phyloP scores from a whole-genome alignment of 176 grass and related monocot genomes.

The Eleusine coracana region DNA sequence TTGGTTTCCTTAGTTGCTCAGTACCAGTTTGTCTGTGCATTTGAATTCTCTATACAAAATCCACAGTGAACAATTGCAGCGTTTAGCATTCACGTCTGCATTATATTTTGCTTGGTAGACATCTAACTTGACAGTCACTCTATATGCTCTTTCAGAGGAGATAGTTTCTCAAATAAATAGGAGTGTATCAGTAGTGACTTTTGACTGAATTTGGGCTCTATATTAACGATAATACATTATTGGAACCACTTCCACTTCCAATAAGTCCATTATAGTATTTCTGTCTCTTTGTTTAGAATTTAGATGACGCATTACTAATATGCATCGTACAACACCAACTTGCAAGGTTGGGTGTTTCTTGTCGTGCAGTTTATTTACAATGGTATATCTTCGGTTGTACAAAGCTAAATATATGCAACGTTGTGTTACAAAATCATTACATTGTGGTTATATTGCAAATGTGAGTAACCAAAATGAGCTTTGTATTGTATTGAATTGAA shows the following conservation, averaged over 20 bases:
- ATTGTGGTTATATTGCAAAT: not conserved
- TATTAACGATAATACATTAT: no score
- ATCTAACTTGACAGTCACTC: not conserved
- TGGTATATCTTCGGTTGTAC: not conserved
- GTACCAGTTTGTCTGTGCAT: not conserved
- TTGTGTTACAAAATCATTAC: not conserved
- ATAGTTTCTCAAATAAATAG: not conserved
- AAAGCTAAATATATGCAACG: not conserved
- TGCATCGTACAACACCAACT: not conserved
- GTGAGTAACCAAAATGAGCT: not conserved
- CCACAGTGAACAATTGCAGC: not conserved
- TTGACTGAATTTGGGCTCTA: not conserved
- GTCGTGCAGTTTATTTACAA: not conserved
- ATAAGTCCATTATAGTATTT: not conserved
- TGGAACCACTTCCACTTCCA: not conserved
- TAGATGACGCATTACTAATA: not conserved
- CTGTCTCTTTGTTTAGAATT: not conserved
- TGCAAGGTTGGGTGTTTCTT: not conserved
- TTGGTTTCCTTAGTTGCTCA: not conserved
- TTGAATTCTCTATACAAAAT: not conserved
- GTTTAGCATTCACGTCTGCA: not conserved
- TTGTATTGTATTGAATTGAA: not conserved
- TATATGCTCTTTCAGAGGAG: not conserved
- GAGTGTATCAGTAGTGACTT: not conserved
- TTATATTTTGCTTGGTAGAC: slow-evolving; percentile 3